Evolutionary conservation across 768 basidiomycete species (phyloP).

Genomic region (Psilocybe azurescens): DNA sequence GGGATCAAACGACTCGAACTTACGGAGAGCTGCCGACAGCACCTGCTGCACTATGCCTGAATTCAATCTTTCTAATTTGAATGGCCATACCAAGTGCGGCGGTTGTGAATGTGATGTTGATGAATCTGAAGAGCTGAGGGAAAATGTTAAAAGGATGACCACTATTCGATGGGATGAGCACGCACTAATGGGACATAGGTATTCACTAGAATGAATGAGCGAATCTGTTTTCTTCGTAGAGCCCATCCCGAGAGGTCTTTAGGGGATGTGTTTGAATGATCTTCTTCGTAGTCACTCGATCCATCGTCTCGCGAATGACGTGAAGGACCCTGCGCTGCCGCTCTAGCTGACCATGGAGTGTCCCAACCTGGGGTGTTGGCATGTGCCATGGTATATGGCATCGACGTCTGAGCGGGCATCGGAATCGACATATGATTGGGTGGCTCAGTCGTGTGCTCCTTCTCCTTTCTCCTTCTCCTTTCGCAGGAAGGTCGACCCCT

Average conservation of each 20-base stretch:
- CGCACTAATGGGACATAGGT: conserved; percentile 80
- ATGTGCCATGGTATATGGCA: conserved; percentile 59
- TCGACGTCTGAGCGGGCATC: conserved; percentile 41
- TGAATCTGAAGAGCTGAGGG: conserved; percentile 77
- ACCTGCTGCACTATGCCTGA: conserved; percentile 56
- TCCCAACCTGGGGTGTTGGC: conserved; percentile 70
- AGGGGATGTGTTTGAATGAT: conserved; percentile 29
- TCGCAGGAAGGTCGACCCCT: conserved; percentile 37
- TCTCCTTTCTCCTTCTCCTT: conserved; percentile 37
- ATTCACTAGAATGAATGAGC: conserved; percentile 74
- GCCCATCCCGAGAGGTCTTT: conserved; percentile 35
- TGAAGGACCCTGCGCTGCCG: conserved; percentile 44
- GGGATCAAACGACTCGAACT: conserved; percentile 29
- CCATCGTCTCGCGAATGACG: conserved; percentile 32
- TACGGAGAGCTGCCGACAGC: conserved; percentile 85
- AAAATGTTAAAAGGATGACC: conserved; percentile 6
- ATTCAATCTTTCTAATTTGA: conserved; percentile 68
- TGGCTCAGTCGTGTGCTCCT: conserved; percentile 17
- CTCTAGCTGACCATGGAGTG: conserved; percentile 63
- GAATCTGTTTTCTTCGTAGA: conserved; percentile 51
- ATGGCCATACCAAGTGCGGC: conserved; percentile 82
- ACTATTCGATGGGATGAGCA: conserved; percentile 11
- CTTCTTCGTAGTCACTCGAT: conserved; percentile 30
- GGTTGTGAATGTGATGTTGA: conserved; percentile 84
- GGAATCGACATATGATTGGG: conserved; percentile 32